Evolutionary conservation across 768 basidiomycete species (phyloP), one percentile per base, ranked within the genome.

Genomic region (Rhizopogon salebrosus): DNA sequence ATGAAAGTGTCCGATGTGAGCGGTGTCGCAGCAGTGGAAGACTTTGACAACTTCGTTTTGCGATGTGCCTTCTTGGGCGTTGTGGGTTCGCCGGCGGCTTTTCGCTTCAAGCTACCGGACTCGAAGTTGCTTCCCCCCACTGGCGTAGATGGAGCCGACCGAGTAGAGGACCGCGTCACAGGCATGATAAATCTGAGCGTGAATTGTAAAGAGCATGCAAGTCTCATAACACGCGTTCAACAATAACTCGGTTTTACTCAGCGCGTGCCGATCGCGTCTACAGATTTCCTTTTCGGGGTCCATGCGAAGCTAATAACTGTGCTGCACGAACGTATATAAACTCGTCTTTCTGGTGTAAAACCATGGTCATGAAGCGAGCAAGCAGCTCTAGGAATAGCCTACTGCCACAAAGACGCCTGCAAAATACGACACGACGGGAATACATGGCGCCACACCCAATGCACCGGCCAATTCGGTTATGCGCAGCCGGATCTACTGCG

Each of bases 91-190:
- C n/a, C 48, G 16, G 34, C 34, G 26, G 64, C 57, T 41, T 61
- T 67, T 46, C 54, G 62, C 55, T 67, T 56, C 35, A n/a, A n/a
- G n/a, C n/a, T n/a, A n/a, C 29, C 65, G 26, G 40, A 31, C 14
- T 46, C 57, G 53, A 24, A 34, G 13, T 45, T 22, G 45, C 41
- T 20, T 45, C 61, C 23, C 27, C 51, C 29, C 6, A 26, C 42
- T 7, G 51, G 42, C 8, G 51, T 31, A 13, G 55, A 52, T 11
- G 29, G 4, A 22, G 41, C 24, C 22, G 56, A 48, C 38, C 70
- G 65, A 49, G 53, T 67, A 41, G 62, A 48, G 48, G 70, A 71
- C 36, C 70, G 70, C 13, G 70, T 70, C 38, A 63, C 59, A 45
- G 68, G 70, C 73, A 75, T 75, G 9, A 4, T 62, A 53, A 54